These are phyloP conservation scores for Cardamine resedifolia DNA, from an alignment of 345 rosid species.

Conservation along the genomic window DNA sequence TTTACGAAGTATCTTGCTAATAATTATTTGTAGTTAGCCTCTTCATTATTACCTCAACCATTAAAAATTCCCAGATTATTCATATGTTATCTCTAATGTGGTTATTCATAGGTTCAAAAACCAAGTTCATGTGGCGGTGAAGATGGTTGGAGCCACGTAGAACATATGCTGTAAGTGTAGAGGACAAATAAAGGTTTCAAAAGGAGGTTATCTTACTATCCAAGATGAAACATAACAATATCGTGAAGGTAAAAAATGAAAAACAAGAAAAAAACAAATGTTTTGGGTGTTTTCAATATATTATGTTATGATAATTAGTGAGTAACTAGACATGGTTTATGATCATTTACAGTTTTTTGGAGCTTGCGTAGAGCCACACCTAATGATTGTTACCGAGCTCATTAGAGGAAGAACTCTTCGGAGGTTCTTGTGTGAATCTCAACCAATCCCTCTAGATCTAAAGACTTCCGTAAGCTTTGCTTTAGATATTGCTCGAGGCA, in stretches of 20 bases:
- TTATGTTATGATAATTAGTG: not conserved
- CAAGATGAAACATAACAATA: constrained; percentile 48
- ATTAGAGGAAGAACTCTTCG: constrained; percentile 52
- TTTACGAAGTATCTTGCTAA: too few species aligned
- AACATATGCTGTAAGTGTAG: constrained; percentile 32
- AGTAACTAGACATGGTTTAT: not conserved
- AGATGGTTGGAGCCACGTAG: constrained; percentile 52
- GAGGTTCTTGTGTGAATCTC: constrained; percentile 44
- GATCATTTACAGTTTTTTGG: constrained; percentile 50
- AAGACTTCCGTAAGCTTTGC: constrained; percentile 47
- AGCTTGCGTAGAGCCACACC: constrained; percentile 50
- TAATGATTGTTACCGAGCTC: constrained; percentile 62
- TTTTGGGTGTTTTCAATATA: not conserved
- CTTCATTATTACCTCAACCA: too few species aligned
- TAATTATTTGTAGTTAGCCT: too few species aligned
- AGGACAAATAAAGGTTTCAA: constrained; percentile 46
- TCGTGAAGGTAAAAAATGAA: constrained; percentile 49
- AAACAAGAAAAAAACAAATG: too few species aligned
- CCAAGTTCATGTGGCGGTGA: constrained; percentile 50
- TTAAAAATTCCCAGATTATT: too few species aligned
- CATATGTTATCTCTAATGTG: not conserved
- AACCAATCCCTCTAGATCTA: constrained; percentile 44
- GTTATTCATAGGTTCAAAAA: constrained; percentile 28
- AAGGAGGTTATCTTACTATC: constrained; percentile 58
- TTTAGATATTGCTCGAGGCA: constrained; percentile 57